Conservation (phyloP, 108 stramenopile genomes). For the Cylindrotheca closterium region DNA sequence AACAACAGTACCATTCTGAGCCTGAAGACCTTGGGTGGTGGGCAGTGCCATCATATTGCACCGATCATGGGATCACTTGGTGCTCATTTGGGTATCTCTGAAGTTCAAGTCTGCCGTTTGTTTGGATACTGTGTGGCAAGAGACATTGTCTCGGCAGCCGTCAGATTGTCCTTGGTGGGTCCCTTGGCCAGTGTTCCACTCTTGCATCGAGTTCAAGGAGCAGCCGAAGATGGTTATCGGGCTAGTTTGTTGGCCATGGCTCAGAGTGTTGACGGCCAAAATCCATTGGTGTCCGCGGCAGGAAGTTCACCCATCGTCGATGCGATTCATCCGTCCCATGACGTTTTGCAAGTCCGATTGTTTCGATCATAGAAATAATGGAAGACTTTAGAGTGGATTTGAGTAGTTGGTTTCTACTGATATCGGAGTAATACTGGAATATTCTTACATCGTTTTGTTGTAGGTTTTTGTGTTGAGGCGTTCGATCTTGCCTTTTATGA, state of each 20-base stretch:
- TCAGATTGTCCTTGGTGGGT: slow-evolving; percentile 75
- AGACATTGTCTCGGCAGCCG: slow-evolving; percentile 80
- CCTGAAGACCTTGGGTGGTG: neutral
- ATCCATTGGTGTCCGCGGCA: slow-evolving; percentile 20
- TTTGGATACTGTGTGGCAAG: slow-evolving; percentile 73
- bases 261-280: neutral
- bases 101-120: slow-evolving; percentile 46
- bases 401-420: too few relatives aligned
- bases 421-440: too few relatives aligned
- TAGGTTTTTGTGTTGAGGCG: too few relatives aligned
- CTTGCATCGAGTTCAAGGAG: slow-evolving; percentile 44
- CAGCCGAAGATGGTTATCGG: slow-evolving; percentile 54
- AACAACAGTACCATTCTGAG: neutral
- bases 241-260: slow-evolving; percentile 5
- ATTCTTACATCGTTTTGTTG: too few relatives aligned
- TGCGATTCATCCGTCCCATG: slow-evolving; percentile 75
- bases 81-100: slow-evolving; percentile 33
- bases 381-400: too few relatives aligned
- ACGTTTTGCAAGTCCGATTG: slow-evolving; percentile 59
- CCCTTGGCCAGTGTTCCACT: slow-evolving; percentile 62
- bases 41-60: slow-evolving; percentile 43
- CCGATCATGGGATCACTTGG: slow-evolving; percentile 61
- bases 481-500: too few relatives aligned
- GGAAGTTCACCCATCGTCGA: slow-evolving; percentile 64
- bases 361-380: slow-evolving; percentile 63